A percentile compares a stretch with the other conserved stretches of the same genome.
phyloP scores from a whole-genome alignment of 768 basidiomycete genomes.

The Chlorophyllum brunneum region DNA sequence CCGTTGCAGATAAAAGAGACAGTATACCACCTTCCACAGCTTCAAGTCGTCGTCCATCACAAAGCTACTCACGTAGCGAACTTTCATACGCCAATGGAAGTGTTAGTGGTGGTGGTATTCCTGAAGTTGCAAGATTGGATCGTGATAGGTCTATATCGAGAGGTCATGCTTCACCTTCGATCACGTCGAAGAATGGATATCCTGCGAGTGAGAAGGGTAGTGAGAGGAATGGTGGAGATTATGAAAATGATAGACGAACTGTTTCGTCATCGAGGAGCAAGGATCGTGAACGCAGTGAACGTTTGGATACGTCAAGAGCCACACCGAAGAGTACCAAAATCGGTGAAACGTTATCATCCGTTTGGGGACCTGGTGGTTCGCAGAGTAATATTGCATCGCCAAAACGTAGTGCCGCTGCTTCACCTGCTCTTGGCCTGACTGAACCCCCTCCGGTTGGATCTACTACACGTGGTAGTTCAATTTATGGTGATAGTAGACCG shows the following conservation, averaged over 20 bases:
- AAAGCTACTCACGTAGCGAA: slow-evolving; percentile 20
- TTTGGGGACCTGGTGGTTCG: slow-evolving; percentile 6
- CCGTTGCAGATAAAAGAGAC: slow-evolving; percentile 20
- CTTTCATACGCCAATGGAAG: slow-evolving; percentile 8
- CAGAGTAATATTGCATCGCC: slow-evolving; percentile 7
- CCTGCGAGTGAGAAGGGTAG: too few relatives aligned
- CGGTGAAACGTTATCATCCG: slow-evolving; percentile 4
- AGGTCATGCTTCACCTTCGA: slow-evolving; percentile 12
- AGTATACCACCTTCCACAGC: slow-evolving; percentile 22
- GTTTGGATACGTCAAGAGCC: slow-evolving; percentile 23
- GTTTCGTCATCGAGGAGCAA: slow-evolving; percentile 5
- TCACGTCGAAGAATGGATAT: slow-evolving; percentile 7
- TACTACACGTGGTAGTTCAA: background rate
- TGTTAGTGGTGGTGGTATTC: slow-evolving; percentile 8
- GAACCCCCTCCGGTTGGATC: background rate
- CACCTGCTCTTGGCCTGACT: background rate
- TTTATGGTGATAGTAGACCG: background rate
- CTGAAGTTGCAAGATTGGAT: slow-evolving; percentile 13
- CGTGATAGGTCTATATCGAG: slow-evolving; percentile 9
- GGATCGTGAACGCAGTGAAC: slow-evolving; percentile 18
- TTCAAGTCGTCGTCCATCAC: slow-evolving; percentile 23
- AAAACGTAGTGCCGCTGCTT: background rate
- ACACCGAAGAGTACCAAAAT: slow-evolving; percentile 15
- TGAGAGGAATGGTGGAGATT: too few relatives aligned
- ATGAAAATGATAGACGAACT: slow-evolving; percentile 4